These are phyloP conservation scores for Colletotrichum agaves DNA, from an alignment of 2,329 filamentous ascomycete species.

Conservation along the genomic window DNA sequence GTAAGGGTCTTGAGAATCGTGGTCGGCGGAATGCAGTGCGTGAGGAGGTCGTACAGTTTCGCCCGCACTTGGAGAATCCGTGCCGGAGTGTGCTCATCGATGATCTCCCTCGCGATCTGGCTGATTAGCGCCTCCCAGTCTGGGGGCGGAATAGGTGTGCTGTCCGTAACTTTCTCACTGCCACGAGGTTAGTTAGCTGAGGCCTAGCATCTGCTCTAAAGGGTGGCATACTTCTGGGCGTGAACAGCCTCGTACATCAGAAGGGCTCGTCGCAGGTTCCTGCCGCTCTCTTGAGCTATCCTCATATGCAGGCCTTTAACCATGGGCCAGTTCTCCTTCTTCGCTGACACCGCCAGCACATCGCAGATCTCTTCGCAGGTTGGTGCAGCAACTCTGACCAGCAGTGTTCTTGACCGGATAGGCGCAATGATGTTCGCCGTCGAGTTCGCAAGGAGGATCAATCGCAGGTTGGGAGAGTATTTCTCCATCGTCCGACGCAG, in stretches of 20 bases:
- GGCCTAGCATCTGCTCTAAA: not conserved
- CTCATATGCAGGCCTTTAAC: conserved; percentile 80
- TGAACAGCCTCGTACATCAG: conserved; percentile 98
- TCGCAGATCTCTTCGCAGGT: conserved; percentile 85
- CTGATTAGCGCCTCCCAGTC: conserved; percentile 96
- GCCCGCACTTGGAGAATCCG: conserved; percentile 88
- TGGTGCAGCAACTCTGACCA: conserved; percentile 92
- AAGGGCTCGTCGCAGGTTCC: conserved; percentile 89
- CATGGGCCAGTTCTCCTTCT: conserved; percentile 85
- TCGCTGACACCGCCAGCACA: conserved; percentile 76
- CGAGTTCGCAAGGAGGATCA: conserved; percentile 94
- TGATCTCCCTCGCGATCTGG: conserved; percentile 91
- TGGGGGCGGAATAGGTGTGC: conserved; percentile 89
- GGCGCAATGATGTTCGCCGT: conserved; percentile 99
- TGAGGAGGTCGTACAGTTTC: conserved; percentile 96
- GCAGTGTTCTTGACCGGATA: conserved; percentile 88
- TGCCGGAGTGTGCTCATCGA: conserved; percentile 91
- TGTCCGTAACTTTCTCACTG: conserved; percentile 90
- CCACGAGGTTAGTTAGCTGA: conserved; percentile 49
- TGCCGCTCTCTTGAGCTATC: conserved; percentile 89
- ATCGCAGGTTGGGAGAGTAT: conserved; percentile 91
- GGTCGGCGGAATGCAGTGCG: conserved; percentile 95
- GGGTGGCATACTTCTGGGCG: conserved; percentile 85
- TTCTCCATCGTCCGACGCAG: conserved; percentile 98
- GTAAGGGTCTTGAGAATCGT: conserved; percentile 95